These are phyloP conservation scores for Cutaneotrichosporon mucoides DNA, from an alignment of 1,284 basidiomycete species.

Conservation along the genomic window DNA sequence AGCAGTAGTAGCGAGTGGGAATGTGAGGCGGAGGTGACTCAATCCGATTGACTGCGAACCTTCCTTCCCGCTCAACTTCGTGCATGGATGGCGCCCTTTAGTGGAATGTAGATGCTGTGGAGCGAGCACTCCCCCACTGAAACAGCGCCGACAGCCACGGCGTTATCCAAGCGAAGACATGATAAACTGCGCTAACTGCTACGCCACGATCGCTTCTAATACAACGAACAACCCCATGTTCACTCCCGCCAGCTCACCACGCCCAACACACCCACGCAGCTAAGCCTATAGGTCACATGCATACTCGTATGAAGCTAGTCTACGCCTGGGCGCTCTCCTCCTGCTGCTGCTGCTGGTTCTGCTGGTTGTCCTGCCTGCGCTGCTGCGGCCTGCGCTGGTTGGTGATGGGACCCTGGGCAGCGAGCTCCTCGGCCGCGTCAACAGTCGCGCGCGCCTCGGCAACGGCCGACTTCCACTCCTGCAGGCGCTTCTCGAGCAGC, in stretches of 20 bases:
- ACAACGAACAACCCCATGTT: no score
- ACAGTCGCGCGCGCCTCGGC: slow-evolving; percentile 41
- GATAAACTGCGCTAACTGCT: no score
- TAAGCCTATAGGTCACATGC: slow-evolving; percentile 1
- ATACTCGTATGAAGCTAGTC: neutral
- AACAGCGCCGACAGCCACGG: no score
- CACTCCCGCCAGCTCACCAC: no score
- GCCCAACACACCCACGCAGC: no score
- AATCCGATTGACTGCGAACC: no score
- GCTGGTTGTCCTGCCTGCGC: slow-evolving; percentile 16
- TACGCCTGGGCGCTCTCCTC: slow-evolving; percentile 10
- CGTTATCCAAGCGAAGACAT: no score
- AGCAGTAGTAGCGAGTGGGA: no score
- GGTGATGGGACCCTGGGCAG: slow-evolving; percentile 21
- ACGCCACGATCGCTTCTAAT: no score
- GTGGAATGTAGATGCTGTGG: neutral
- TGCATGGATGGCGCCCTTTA: neutral
- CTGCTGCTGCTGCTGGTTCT: slow-evolving; percentile 23
- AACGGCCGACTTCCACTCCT: slow-evolving; percentile 65
- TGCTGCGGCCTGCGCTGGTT: slow-evolving; percentile 24
- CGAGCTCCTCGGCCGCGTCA: slow-evolving; percentile 39
- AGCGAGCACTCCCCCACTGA: no score
- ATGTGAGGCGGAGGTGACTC: no score
- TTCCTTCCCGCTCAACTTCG: no score
- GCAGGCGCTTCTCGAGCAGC: slow-evolving; percentile 68